A percentile compares a stretch with the other conserved stretches of the same genome.
Conservation (phyloP, 2,329 filamentous ascomycete species). For the Cytospora mali region DNA sequence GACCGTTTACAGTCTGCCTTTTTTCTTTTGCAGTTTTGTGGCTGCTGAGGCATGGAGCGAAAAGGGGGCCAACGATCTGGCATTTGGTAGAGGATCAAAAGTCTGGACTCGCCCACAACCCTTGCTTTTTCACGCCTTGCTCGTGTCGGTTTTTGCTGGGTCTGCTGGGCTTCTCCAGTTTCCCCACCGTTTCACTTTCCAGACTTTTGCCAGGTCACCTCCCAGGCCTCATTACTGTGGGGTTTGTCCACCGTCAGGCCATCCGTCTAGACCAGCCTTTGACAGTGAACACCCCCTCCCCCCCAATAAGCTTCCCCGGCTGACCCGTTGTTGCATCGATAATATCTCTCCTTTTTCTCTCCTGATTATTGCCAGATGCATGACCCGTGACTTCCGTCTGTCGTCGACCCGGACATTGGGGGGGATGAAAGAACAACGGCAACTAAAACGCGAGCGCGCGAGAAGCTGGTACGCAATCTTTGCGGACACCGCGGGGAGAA, state of each 20-base stretch:
- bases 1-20: background rate
- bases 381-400: conserved; percentile 17
- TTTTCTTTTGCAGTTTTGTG: background rate
- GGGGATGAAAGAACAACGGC: conserved; percentile 4
- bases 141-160: no score
- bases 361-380: background rate
- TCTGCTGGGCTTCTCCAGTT: conserved; percentile 20
- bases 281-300: conserved; percentile 13
- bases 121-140: background rate
- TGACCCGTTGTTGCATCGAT: conserved; percentile 5
- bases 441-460: conserved; percentile 1
- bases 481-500: conserved; percentile 4
- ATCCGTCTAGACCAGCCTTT: conserved; percentile 15
- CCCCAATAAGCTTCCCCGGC: no score
- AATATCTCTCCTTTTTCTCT: background rate
- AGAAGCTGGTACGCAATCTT: conserved; percentile 13
- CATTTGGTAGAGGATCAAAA: conserved; percentile 23
- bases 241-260: conserved; percentile 12
- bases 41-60: background rate
- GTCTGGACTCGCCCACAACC: conserved; percentile 18
- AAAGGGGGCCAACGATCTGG: conserved; percentile 25
- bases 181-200: conserved; percentile 26
- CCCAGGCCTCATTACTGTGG: conserved; percentile 6
- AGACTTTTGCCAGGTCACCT: background rate
- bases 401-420: no score